A percentile compares a stretch with the other conserved stretches of the same genome.
phyloP scores from a whole-genome alignment of 495 filamentous ascomycete genomes.

The Chaetomium tenue region DNA sequence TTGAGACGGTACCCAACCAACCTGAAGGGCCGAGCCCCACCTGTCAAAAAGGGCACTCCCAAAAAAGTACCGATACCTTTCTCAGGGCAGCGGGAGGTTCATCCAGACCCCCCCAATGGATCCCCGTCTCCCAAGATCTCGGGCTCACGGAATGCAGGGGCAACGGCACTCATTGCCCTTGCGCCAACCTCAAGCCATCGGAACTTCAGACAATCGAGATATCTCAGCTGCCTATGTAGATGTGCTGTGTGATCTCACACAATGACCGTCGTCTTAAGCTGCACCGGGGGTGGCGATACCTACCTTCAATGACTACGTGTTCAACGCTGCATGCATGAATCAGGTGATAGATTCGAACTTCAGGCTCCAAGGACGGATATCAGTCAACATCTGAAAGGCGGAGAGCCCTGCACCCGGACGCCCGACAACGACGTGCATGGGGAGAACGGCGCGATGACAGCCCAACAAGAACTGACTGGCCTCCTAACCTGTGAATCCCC shows the following conservation, averaged over 20 bases:
- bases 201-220: background rate
- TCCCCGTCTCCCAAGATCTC: background rate
- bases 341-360: too few species aligned
- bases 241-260: too few species aligned
- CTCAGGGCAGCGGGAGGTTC: background rate
- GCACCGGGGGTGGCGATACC: too few species aligned
- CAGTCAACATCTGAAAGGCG: background rate
- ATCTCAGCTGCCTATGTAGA: background rate
- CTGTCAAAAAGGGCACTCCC: conserved; percentile 20
- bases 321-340: too few species aligned
- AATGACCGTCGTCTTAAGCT: too few species aligned
- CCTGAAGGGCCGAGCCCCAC: conserved; percentile 31
- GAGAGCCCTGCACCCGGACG: background rate
- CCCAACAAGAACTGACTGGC: too few species aligned
- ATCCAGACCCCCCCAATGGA: conserved; percentile 7
- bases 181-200: background rate
- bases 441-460: too few species aligned
- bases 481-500: too few species aligned
- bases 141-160: conserved; percentile 5
- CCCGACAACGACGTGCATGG: background rate
- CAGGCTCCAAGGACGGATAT: too few species aligned
- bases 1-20: conserved; percentile 17
- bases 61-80: conserved; percentile 27
- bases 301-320: too few species aligned
- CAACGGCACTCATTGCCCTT: background rate